Conservation (phyloP, 306 rosid species). For the Mucuna pruriens region DNA sequence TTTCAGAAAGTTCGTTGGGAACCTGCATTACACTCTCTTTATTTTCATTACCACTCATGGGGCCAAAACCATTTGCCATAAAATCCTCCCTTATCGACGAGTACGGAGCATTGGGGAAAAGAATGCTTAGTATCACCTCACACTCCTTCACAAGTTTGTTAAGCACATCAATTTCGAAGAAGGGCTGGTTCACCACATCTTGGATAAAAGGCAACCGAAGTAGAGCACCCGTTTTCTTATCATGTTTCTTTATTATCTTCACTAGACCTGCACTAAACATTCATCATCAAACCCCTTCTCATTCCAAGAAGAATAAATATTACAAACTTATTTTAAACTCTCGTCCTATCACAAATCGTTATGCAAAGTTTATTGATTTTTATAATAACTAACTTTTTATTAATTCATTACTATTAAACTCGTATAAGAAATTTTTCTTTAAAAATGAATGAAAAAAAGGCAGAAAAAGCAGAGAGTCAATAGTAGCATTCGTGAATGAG, state of each 20-base stretch:
- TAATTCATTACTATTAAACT: background rate
- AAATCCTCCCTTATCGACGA: conserved; percentile 38
- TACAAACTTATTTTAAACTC: too few species aligned
- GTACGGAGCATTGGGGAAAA: conserved; percentile 43
- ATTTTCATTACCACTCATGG: conserved; percentile 36
- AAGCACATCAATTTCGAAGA: conserved; percentile 79
- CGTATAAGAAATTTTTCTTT: background rate
- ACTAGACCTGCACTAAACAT: conserved; percentile 50
- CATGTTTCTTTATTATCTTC: conserved; percentile 89
- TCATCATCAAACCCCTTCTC: background rate
- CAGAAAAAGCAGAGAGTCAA: background rate
- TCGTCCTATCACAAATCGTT: background rate
- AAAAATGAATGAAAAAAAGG: background rate
- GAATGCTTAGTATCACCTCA: conserved; percentile 57
- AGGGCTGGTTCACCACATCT: conserved; percentile 78
- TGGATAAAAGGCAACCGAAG: conserved; percentile 76
- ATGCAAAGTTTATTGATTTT: background rate
- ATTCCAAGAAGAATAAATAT: too few species aligned
- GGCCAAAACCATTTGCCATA: conserved; percentile 41
- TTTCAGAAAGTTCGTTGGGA: conserved; percentile 75
- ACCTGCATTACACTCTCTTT: conserved; percentile 40
- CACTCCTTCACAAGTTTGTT: conserved; percentile 81
- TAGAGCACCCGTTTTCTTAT: conserved; percentile 80
- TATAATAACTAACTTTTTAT: background rate
- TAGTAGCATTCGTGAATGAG: background rate